Evolutionary conservation across 192 early-diverging fungal species (phyloP), one percentile per base, ranked within the genome.

Genomic region (Backusella morwellensis): DNA sequence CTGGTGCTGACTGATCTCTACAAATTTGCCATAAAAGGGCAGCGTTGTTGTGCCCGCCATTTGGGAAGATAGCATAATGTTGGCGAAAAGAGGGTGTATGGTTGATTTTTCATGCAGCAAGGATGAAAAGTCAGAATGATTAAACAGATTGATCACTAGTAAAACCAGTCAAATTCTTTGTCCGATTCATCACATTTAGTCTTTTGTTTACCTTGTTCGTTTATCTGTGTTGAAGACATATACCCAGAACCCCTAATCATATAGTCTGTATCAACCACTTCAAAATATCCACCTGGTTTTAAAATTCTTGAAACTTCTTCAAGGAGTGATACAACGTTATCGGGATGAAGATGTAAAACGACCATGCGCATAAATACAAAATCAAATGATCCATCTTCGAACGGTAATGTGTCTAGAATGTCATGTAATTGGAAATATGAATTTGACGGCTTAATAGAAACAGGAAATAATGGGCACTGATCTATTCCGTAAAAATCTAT

Each of bases 401-500:
- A 68, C 5, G 72, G 69, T 17, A 72, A 26, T 72, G 47, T 26
- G 14, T 47, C 42, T 11, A 44, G 34, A 1, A 72, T 29, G 17
- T 77, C 59, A 17, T 77, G 38, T 47, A 59, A 32, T 5, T 54
- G n/a, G 52, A 83, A 83, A 54, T 74, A 17, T 12, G 75, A 71
- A 42, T 85, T 85, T 21, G 44, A 34, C 7, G 84, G 84, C 47
- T 79, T 81, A 29, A 74, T 75, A 17, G 52, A 32, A 7, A 50
- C 50, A 14, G 84, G 82, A 41, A 79, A 81, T 40, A 72, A 76
- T 21, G 40, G 41, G 6, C 47, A 73, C 26, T 81, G 68, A 59
- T 85, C 84, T 7, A 85, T 41, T 15, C 84, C 82, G 44, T 71
- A 35, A 66, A 83, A 79, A 19, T 76, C 78, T 78, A 40, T n/a